Evolutionary conservation across 108 stramenopile genomes (phyloP).

Genomic region (Stephanodiscus minutulus): DNA sequence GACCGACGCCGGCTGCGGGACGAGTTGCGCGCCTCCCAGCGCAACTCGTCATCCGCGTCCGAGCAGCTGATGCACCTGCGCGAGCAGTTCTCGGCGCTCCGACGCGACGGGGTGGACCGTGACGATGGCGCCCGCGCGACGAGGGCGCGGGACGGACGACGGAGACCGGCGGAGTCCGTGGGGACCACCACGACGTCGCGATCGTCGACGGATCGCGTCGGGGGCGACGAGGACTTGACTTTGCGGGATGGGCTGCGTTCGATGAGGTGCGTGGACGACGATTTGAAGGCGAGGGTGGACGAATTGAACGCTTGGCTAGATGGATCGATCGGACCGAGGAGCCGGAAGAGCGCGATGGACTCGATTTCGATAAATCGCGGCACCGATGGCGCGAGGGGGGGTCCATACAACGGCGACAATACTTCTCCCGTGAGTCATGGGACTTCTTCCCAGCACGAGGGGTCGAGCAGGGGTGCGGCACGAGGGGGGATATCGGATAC

Average conservation of each 20-base stretch:
- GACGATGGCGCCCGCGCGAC: not conserved
- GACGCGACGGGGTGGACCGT: not conserved
- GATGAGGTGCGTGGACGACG: conserved; percentile 18
- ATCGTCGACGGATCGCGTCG: conserved; percentile 7
- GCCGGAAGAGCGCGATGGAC: not conserved
- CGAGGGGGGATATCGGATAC: not conserved
- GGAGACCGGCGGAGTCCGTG: not conserved
- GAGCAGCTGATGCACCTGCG: conserved; percentile 34
- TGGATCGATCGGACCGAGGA: conserved; percentile 3
- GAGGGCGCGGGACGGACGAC: conserved; percentile 15
- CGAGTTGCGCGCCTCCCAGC: conserved; percentile 30
- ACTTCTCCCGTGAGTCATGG: not conserved
- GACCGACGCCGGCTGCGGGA: conserved; percentile 42
- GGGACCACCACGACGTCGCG: not conserved
- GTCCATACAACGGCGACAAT: not conserved
- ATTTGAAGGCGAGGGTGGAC: conserved; percentile 22
- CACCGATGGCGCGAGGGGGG: not conserved
- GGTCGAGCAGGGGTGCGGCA: not conserved
- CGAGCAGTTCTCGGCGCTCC: conserved; percentile 24
- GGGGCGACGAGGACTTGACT: not conserved
- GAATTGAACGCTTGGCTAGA: conserved; percentile 20
- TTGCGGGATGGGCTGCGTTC: conserved; percentile 13
- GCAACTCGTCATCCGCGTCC: conserved; percentile 30
- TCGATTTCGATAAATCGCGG: not conserved
- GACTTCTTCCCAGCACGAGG: not conserved